These are phyloP conservation scores for Discostella stelligeroides DNA, from an alignment of 108 stramenopile species.

Conservation along the genomic window DNA sequence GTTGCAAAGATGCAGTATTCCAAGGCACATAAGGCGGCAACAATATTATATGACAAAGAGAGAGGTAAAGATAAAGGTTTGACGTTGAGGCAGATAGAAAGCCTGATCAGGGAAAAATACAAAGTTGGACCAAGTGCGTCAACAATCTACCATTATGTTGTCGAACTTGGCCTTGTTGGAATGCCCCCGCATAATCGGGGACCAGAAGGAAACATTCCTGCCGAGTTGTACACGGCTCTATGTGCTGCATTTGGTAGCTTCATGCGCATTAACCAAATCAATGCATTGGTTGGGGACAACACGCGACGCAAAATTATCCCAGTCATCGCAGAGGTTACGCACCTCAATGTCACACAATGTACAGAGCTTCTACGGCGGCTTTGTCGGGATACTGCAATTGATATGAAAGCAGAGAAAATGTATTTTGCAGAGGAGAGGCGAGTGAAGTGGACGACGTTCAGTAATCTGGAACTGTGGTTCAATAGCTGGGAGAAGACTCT, in stretches of 20 bases:
- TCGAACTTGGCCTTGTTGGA: neutral
- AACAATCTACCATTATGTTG: conserved; percentile 3
- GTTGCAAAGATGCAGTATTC: neutral
- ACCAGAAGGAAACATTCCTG: neutral
- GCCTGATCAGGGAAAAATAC: neutral
- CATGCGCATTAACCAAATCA: conserved; percentile 10
- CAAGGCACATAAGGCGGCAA: neutral
- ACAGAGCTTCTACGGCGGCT: neutral
- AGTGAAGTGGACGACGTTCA: conserved; percentile 11
- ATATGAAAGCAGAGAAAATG: too few species aligned
- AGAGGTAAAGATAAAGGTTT: neutral
- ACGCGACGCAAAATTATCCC: neutral
- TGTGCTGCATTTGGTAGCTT: neutral
- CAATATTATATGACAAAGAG: too few species aligned
- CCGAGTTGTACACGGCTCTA: neutral
- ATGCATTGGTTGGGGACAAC: neutral
- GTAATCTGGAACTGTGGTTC: too few species aligned
- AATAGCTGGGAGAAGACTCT: conserved; percentile 2
- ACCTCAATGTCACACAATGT: neutral
- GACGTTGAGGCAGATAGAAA: neutral
- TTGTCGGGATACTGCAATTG: neutral
- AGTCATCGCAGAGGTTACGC: neutral
- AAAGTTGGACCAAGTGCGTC: neutral
- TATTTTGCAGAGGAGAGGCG: conserved; percentile 4
- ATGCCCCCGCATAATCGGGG: neutral